These are phyloP conservation scores for Camellia granthamiana DNA, from an alignment of 148 eudicot genomes.

Conservation along the genomic window DNA sequence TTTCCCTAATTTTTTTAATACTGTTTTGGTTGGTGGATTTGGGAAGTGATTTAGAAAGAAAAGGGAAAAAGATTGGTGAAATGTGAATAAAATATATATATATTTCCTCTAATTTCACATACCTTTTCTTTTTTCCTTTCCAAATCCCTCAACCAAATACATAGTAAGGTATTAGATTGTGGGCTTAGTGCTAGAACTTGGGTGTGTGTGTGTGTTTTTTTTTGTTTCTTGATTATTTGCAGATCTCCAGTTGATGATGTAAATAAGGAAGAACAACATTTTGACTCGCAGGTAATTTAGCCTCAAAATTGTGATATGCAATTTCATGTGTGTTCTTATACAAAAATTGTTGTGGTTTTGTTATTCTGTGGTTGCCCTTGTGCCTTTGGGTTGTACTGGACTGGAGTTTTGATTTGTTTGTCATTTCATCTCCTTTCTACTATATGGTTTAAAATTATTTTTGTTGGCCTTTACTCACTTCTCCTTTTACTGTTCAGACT, in stretches of 20 bases:
- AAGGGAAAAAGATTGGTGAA: no score
- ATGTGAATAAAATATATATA: no score
- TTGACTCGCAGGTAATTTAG: constrained; percentile 23
- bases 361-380: not conserved
- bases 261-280: constrained; percentile 22
- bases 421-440: no score
- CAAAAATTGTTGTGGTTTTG: not conserved
- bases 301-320: not conserved
- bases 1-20: no score
- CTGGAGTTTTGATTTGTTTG: not conserved
- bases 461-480: not conserved
- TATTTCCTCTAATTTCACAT: no score
- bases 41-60: no score
- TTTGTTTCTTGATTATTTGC: not conserved
- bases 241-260: constrained; percentile 16
- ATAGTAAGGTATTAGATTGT: not conserved
- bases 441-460: not conserved
- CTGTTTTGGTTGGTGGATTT: not conserved
- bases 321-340: not conserved
- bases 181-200: no score
- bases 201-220: no score
- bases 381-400: not conserved
- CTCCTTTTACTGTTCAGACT: not conserved
- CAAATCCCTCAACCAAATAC: no score
- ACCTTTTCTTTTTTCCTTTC: no score